Conservation (phyloP, 2,329 filamentous ascomycete species). For the Epichloe festucae region DNA sequence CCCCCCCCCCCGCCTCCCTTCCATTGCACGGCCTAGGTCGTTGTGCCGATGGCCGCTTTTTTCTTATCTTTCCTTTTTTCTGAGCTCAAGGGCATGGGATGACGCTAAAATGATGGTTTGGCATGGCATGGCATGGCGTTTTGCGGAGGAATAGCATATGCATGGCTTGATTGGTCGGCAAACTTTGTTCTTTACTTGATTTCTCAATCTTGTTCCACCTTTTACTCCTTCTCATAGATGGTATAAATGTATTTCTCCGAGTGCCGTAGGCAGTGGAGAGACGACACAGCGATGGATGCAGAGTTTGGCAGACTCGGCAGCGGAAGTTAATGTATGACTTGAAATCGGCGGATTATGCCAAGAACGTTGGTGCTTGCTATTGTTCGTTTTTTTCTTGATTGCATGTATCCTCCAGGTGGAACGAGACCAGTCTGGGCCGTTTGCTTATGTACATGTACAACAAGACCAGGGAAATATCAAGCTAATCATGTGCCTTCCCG, state of each 20-base stretch:
- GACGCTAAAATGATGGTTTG: neutral
- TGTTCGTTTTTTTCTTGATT: neutral
- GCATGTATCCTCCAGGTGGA: no score
- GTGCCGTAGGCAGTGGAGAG: neutral
- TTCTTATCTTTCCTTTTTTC: neutral
- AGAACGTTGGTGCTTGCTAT: neutral
- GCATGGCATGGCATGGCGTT: neutral
- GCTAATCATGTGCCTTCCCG: no score
- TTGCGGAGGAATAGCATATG: conserved; percentile 2
- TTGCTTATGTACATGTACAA: no score
- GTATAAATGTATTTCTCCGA: conserved; percentile 5
- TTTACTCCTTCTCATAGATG: conserved; percentile 3
- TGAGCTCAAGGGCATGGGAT: neutral
- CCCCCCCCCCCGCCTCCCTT: no score
- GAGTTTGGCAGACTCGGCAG: neutral
- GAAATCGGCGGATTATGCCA: neutral
- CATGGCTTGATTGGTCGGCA: neutral
- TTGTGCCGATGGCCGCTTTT: neutral
- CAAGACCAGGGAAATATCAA: no score
- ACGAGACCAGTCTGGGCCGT: no score
- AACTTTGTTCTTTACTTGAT: neutral
- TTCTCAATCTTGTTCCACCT: neutral
- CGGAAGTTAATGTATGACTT: neutral
- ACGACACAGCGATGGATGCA: conserved; percentile 3
- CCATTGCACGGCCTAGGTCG: no score